Evolutionary conservation across 257 asterid genomes (phyloP), one percentile per base, ranked within the genome.

Genomic region (Ocimum tenuiflorum): DNA sequence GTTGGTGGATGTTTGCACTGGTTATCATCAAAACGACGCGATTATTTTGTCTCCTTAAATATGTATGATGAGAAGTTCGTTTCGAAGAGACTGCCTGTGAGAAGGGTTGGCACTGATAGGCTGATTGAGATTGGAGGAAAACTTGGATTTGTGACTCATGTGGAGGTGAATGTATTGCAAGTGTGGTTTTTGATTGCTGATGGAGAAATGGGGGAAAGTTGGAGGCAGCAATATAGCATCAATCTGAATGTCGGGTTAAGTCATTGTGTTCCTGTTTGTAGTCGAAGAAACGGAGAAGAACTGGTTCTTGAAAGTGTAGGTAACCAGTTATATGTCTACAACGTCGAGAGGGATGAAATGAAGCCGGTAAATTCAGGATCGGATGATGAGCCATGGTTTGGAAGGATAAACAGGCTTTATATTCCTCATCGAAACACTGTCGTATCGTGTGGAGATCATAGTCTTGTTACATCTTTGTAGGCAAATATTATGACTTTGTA

Each of bases 381-480:
- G 0, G 73, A 15, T 10, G 38, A 57, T 9, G 67, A 60, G 2
- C 31, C 13, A 17, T 52, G 43, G 76, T 20, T 24, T 47, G 74
- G 24, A 20, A 63, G 45, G 42, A 53, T 65, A 27, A 29, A 64
- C 7, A n/a, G 19, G 7, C 42, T 54, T 23, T 68, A 64, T 29
- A 49, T 78, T 31, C 81, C 83, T 49, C 86, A 72, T 68, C 56
- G 65, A n/a, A 72, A 72, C 66, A 77, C 83, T 1, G 75, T 81
- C 56, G 63, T 54, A 2, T 68, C 83, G 12, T 71, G 80, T 73
- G 39, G 69, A 11, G 35, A 27, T 47, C 60, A 18, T 7, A 27
- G 39, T 52, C 19, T 13, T 3, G 11, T 49, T 27, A 9, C 50
- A 1, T 43, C 31, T 4, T 24, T 13, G 22, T 46, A 6, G 5